phyloP scores from a whole-genome alignment of 2,329 filamentous ascomycete species.

The Trichoderma afroharzianum region DNA sequence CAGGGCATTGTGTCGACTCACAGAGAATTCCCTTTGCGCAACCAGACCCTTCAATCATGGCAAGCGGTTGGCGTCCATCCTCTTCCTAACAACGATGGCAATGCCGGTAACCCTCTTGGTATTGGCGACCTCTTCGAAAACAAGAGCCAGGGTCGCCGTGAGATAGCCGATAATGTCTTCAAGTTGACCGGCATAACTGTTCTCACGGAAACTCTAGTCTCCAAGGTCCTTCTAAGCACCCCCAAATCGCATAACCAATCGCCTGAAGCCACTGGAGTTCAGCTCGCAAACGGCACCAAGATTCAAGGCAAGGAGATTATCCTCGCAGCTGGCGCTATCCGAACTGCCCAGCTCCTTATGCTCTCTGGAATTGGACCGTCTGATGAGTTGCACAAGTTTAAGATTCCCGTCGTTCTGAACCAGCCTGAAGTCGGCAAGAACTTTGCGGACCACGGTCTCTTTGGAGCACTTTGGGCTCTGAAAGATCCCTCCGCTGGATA shows the following conservation, averaged over 20 bases:
- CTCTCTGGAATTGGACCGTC: slow-evolving; percentile 46
- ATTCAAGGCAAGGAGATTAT: slow-evolving; percentile 40
- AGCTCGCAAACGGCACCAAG: slow-evolving; percentile 25
- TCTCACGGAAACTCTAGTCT: slow-evolving; percentile 24
- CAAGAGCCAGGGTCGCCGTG: slow-evolving; percentile 21
- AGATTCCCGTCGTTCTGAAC: slow-evolving; percentile 29
- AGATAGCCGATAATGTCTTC: slow-evolving; percentile 24
- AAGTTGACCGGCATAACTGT: slow-evolving; percentile 25
- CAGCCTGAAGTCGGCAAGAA: slow-evolving; percentile 47
- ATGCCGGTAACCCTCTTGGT: slow-evolving; percentile 27
- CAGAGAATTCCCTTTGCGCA: slow-evolving; percentile 37
- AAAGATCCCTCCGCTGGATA: slow-evolving; percentile 32
- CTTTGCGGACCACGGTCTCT: slow-evolving; percentile 27
- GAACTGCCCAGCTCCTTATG: slow-evolving; percentile 49
- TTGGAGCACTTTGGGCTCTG: slow-evolving; percentile 31
- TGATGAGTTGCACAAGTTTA: slow-evolving; percentile 36
- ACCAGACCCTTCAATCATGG: slow-evolving; percentile 36
- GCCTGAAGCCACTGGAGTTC: slow-evolving; percentile 21
- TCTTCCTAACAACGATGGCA: slow-evolving; percentile 24
- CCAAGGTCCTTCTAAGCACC: slow-evolving; percentile 22
- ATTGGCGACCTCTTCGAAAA: slow-evolving; percentile 31
- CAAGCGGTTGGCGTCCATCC: slow-evolving; percentile 33
- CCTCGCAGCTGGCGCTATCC: slow-evolving; percentile 46
- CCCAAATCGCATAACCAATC: not conserved
- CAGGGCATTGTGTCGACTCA: slow-evolving; percentile 28